Percentiles rank a stretch among this genome's conserved stretches.
phyloP scores from a whole-genome alignment of 1,284 basidiomycete species.

The Pascua sp. region DNA sequence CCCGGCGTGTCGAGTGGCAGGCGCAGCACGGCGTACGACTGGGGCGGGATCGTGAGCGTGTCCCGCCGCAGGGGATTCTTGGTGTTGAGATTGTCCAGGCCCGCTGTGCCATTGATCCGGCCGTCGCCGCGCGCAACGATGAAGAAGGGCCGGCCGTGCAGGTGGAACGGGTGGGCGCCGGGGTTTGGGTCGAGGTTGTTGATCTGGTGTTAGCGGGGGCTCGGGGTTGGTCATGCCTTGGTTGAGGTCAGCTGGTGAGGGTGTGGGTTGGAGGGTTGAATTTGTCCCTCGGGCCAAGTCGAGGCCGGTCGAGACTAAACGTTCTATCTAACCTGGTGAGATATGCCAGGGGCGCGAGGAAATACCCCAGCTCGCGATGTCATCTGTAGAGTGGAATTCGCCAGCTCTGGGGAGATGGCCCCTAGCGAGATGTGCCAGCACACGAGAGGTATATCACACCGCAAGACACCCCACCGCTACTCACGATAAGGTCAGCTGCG shows the following conservation, averaged over 20 bases:
- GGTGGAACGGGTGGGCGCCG: slow-evolving; percentile 47
- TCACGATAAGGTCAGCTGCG: slow-evolving; percentile 20
- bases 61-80: slow-evolving; percentile 47
- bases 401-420: no score
- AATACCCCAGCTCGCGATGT: no score
- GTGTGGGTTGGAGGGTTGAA: no score
- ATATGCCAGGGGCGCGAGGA: no score
- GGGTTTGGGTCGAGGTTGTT: slow-evolving; percentile 39
- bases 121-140: slow-evolving; percentile 44
- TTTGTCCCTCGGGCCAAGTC: no score
- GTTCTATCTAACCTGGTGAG: neutral
- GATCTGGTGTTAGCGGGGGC: slow-evolving; percentile 17
- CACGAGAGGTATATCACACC: no score
- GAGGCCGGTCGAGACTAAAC: neutral
- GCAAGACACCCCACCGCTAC: no score
- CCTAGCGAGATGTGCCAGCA: no score
- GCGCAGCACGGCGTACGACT: slow-evolving; percentile 28
- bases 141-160: slow-evolving; percentile 30
- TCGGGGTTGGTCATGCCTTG: neutral
- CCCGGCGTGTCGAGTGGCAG: slow-evolving; percentile 25
- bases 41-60: slow-evolving; percentile 34
- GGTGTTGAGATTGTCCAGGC: slow-evolving; percentile 24
- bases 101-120: slow-evolving; percentile 19
- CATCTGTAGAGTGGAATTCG: no score
- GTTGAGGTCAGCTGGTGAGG: no score